These are phyloP conservation scores for Abortiporus biennis DNA, from an alignment of 1,284 basidiomycete species.

Conservation along the genomic window DNA sequence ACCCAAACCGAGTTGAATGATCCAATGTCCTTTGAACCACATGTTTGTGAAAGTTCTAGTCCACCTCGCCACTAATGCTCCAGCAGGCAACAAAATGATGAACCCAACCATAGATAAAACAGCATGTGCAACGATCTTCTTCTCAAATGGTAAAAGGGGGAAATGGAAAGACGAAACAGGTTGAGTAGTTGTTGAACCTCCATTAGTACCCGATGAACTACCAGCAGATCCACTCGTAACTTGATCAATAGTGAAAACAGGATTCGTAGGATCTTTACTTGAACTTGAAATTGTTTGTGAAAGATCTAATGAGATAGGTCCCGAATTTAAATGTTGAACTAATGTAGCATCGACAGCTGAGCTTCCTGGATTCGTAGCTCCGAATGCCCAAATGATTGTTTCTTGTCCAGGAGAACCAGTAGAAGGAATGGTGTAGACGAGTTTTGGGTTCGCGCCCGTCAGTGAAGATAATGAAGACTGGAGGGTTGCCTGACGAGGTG, in stretches of 20 bases:
- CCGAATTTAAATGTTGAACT: slow-evolving; percentile 27
- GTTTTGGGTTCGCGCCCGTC: slow-evolving; percentile 17
- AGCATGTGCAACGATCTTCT: slow-evolving; percentile 33
- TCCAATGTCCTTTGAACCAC: slow-evolving; percentile 25
- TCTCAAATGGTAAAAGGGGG: slow-evolving; percentile 23
- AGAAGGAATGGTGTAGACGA: slow-evolving; percentile 16
- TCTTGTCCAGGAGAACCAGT: slow-evolving; percentile 15
- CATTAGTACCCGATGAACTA: not conserved
- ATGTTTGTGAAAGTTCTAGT: slow-evolving; percentile 22
- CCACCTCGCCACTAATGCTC: slow-evolving; percentile 25
- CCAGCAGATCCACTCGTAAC: slow-evolving; percentile 1
- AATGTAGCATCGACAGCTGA: slow-evolving; percentile 23
- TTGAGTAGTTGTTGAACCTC: not conserved
- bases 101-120: slow-evolving; percentile 25
- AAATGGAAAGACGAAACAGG: slow-evolving; percentile 7
- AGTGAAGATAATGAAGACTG: slow-evolving; percentile 13
- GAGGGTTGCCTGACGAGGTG: slow-evolving; percentile 22
- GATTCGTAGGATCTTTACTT: slow-evolving; percentile 13
- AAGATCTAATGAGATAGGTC: slow-evolving; percentile 24
- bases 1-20: slow-evolving; percentile 21
- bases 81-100: slow-evolving; percentile 24
- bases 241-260: slow-evolving; percentile 7
- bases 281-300: slow-evolving; percentile 12
- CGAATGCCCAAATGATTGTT: slow-evolving; percentile 37
- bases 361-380: slow-evolving; percentile 24